phyloP scores from a whole-genome alignment of 2,329 filamentous ascomycete species.

The Neospermospora avenae region DNA sequence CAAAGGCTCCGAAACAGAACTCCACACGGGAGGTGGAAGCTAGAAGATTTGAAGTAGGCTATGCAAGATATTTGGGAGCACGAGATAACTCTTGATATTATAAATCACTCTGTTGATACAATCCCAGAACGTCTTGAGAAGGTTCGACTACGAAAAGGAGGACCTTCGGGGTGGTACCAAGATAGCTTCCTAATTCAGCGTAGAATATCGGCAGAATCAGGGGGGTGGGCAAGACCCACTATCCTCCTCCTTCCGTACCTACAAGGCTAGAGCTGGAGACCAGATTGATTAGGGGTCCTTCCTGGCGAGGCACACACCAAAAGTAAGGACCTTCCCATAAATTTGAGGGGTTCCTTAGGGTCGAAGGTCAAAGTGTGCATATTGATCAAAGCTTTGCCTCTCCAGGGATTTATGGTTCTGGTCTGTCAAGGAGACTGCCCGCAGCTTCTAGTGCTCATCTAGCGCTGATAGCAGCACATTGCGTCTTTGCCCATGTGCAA shows the following conservation, averaged over 20 bases:
- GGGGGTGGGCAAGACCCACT: not conserved
- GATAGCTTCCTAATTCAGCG: not conserved
- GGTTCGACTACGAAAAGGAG: not conserved
- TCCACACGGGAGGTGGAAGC: not conserved
- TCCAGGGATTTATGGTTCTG: not conserved
- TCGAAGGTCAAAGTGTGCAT: slow-evolving; percentile 3
- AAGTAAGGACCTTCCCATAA: not conserved
- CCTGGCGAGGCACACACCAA: not conserved
- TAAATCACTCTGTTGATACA: not conserved
- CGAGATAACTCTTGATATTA: not conserved
- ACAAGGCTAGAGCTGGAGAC: not conserved
- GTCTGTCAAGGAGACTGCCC: not conserved
- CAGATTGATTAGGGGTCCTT: not conserved
- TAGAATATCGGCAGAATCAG: not conserved
- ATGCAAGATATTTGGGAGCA: not conserved
- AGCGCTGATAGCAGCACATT: slow-evolving; percentile 3
- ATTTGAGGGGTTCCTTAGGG: not conserved
- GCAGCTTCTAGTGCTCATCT: slow-evolving; percentile 1
- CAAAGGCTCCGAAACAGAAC: not conserved
- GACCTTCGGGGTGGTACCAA: not conserved
- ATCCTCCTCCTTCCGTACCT: too few relatives aligned
- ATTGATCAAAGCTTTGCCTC: slow-evolving; percentile 8
- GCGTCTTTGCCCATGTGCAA: not conserved
- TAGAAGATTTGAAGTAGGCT: not conserved
- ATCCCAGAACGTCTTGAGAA: not conserved